phyloP scores from a whole-genome alignment of 2,329 filamentous ascomycete species.

The Xylogone sp. region DNA sequence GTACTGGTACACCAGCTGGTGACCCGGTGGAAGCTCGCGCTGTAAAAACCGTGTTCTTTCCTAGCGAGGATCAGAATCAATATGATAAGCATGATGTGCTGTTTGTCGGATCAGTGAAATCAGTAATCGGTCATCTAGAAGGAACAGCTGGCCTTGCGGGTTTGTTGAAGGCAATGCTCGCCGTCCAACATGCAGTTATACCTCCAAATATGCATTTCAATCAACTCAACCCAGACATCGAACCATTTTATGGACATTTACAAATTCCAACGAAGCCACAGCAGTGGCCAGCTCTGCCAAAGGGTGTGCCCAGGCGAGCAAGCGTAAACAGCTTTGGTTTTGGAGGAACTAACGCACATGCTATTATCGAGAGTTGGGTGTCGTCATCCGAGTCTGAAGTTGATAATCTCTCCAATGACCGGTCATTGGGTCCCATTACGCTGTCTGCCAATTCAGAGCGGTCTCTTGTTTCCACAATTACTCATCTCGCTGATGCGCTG shows the following conservation, averaged over 20 bases:
- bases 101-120: constrained; percentile 20
- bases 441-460: too few relatives aligned
- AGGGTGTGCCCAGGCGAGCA: neutral
- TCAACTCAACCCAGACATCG: constrained; percentile 30
- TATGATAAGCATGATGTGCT: constrained; percentile 5
- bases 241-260: too few relatives aligned
- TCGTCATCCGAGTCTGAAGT: neutral
- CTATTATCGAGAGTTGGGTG: neutral
- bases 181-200: constrained; percentile 23
- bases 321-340: constrained; percentile 2
- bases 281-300: neutral
- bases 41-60: constrained; percentile 15
- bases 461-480: too few relatives aligned
- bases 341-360: constrained; percentile 4
- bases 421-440: too few relatives aligned
- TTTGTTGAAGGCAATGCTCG: constrained; percentile 24
- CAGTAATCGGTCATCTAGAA: constrained; percentile 24
- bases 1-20: constrained; percentile 23
- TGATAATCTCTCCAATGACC: too few relatives aligned
- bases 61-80: neutral
- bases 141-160: constrained; percentile 26
- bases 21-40: constrained; percentile 19
- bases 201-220: constrained; percentile 29
- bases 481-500: too few relatives aligned
- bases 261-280: too few relatives aligned